A percentile compares a stretch with the other conserved stretches of the same genome.
These are phyloP conservation scores for Sanguinoderma infundibulare DNA, from an alignment of 1,284 basidiomycete genomes.

Conservation along the genomic window DNA sequence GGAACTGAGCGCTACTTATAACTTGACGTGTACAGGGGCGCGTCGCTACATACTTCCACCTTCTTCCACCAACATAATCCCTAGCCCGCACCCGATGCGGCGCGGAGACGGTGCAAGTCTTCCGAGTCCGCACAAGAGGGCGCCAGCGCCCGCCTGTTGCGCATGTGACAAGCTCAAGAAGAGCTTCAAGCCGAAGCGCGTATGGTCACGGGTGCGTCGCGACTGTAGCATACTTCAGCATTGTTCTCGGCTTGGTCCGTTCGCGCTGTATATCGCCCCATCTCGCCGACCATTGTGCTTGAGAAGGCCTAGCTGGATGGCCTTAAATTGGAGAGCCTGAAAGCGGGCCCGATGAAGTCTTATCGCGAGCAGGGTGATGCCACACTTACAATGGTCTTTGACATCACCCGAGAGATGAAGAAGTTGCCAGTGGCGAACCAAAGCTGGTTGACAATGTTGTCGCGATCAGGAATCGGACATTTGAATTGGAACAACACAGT, in stretches of 20 bases:
- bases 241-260: too few relatives aligned
- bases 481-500: neutral
- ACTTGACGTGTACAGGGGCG: too few relatives aligned
- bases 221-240: conserved; percentile 30
- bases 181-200: conserved; percentile 55
- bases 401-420: conserved; percentile 20
- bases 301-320: conserved; percentile 10
- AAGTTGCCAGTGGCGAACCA: conserved; percentile 23
- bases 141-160: conserved; percentile 60
- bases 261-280: neutral
- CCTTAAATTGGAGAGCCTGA: conserved; percentile 13
- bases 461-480: neutral
- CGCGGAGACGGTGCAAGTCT: conserved; percentile 32
- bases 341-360: too few relatives aligned
- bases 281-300: conserved; percentile 6
- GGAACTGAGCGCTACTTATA: too few relatives aligned
- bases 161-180: conserved; percentile 57
- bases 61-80: too few relatives aligned
- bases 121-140: conserved; percentile 60
- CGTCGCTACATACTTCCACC: too few relatives aligned
- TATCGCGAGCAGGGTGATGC: too few relatives aligned
- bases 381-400: conserved; percentile 17
- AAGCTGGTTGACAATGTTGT: neutral
- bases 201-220: conserved; percentile 56
- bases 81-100: too few relatives aligned